Conservation (phyloP, 1,284 basidiomycete species). For the Moesziomyces parantarcticus region DNA sequence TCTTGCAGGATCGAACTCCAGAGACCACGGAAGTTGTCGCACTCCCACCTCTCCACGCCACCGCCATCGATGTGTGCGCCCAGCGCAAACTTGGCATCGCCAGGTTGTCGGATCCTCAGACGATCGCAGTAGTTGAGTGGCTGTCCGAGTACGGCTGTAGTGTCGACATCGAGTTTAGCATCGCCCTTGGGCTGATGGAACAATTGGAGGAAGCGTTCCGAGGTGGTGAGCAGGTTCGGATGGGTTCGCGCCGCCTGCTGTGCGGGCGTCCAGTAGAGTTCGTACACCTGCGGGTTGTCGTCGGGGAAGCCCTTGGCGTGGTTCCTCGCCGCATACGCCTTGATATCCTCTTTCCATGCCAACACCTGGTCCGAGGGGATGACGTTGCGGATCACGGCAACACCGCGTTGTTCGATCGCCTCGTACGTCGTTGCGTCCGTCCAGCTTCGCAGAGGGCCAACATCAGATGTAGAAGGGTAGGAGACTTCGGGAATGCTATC, state of each 20-base stretch:
- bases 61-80: conserved; percentile 83
- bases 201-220: conserved; percentile 39
- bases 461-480: conserved; percentile 18
- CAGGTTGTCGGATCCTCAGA: conserved; percentile 78
- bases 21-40: conserved; percentile 74
- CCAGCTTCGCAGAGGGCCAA: conserved; percentile 27
- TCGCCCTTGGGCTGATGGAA: conserved; percentile 39
- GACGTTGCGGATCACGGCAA: conserved; percentile 50
- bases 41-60: conserved; percentile 82
- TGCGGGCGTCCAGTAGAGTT: conserved; percentile 54
- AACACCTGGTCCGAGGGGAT: conserved; percentile 31
- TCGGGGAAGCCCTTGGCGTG: conserved; percentile 54
- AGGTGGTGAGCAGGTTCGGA: conserved; percentile 40
- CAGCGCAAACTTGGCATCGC: conserved; percentile 77
- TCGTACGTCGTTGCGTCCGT: conserved; percentile 24
- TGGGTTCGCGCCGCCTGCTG: conserved; percentile 50
- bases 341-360: conserved; percentile 50
- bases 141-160: conserved; percentile 72
- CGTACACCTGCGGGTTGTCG: conserved; percentile 57
- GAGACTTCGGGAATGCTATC: conserved; percentile 37
- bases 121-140: conserved; percentile 82
- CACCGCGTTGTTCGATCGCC: conserved; percentile 47
- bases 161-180: not conserved
- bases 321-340: conserved; percentile 40
- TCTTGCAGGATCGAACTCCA: conserved; percentile 75